Percentiles rank a stretch among this genome's conserved stretches.
Conservation (phyloP, 495 filamentous ascomycete genomes). For the Venustampulla echinocandica region DNA sequence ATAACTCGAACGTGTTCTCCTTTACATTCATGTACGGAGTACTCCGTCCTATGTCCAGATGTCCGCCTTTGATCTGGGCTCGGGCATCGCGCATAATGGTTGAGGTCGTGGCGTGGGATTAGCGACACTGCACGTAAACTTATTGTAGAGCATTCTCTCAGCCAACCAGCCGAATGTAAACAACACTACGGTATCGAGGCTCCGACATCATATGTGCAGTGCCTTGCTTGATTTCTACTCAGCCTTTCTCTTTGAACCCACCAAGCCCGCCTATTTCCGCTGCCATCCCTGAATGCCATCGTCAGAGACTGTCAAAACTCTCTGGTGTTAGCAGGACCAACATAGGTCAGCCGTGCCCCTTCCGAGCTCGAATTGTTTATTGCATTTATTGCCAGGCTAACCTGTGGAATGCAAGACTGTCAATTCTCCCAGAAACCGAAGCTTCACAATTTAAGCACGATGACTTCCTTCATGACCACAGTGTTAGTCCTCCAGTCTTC, state of each 20-base stretch:
- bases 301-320: background rate
- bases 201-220: background rate
- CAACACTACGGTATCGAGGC: too few species aligned
- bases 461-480: constrained; percentile 45
- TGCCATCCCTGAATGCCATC: background rate
- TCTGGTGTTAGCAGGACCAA: background rate
- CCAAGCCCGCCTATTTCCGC: background rate
- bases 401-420: constrained; percentile 17
- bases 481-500: constrained; percentile 30
- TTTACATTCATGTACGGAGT: too few species aligned
- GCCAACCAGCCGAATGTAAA: too few species aligned
- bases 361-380: too few species aligned
- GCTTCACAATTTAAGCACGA: constrained; percentile 21
- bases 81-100: background rate
- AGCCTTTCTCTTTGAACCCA: background rate
- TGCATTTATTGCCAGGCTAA: constrained; percentile 19
- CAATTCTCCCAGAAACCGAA: background rate
- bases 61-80: too few species aligned
- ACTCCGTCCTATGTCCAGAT: too few species aligned
- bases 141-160: background rate
- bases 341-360: background rate
- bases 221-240: background rate
- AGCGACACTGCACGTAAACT: background rate
- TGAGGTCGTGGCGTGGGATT: background rate
- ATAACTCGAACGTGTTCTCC: too few species aligned